Evolutionary conservation across 257 asterid genomes (phyloP), one percentile per base, ranked within the genome.

Genomic region (Haberlea rhodopensis): DNA sequence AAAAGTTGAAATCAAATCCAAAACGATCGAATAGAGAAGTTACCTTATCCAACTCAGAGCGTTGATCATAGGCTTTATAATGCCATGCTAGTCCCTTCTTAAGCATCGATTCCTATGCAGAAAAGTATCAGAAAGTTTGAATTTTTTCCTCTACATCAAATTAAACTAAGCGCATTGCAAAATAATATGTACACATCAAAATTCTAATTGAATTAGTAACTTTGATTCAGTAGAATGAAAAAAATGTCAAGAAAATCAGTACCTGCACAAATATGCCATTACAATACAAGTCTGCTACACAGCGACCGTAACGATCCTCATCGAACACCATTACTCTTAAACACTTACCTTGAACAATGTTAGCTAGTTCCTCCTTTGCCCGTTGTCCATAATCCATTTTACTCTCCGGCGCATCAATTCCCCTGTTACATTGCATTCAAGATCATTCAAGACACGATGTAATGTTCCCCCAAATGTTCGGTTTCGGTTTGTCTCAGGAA

Each of bases 61-160:
- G 89, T 31, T 71, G 62, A 78, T 94, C 97, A 23, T 90, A 94
- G 4, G 94, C 97, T 28, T 75, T 86, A 25, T 90, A 90, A 66
- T 90, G 99, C 96, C 97, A 90, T 0, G 86, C 99, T 10, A 89
- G 65, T 37, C 99, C 97, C 66, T 90, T 90, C 87, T 92, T 92
- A 45, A 92, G 85, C 99, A 92, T 87, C 11, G 67, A 20, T 75
- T 92, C 97, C 99, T 91, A 57, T 71, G 65, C 9, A 28, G 4
- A 63, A 2, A 22, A 64, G 13, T 11, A 31, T 31, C 11, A 31
- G 32, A 28, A 28, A 28, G 8, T 28, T 8, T 5, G 32, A 5
- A 28, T 28, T 5, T 31, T 31, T 31, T 11, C 4, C 40, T 8
- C 3, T 8, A 31, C 40, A 31, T 8, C 1, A 31, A 3, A 6